Conservation (phyloP, 805 yeast species). For the Metschnikowia vanudenii region DNA sequence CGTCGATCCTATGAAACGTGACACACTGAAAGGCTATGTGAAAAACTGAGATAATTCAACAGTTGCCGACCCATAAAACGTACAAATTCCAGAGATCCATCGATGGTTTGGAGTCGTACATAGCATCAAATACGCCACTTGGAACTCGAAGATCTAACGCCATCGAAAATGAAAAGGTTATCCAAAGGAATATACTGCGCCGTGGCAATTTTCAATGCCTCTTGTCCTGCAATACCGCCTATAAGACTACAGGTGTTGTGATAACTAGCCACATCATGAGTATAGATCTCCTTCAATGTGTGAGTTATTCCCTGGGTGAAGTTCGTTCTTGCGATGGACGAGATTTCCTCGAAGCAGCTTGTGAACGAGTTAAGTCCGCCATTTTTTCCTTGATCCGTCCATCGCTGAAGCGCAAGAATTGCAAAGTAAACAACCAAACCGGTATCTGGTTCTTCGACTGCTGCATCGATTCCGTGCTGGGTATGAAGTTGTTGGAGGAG, state of each 20-base stretch:
- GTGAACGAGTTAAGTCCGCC: constrained; percentile 23
- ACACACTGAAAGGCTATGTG: too few species aligned
- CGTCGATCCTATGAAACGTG: too few species aligned
- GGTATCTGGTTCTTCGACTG: background rate
- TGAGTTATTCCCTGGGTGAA: constrained; percentile 19
- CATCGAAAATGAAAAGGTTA: constrained; percentile 72
- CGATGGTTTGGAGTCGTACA: too few species aligned
- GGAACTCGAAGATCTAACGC: constrained; percentile 51
- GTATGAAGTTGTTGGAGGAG: constrained; percentile 2
- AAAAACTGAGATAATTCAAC: too few species aligned
- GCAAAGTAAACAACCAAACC: constrained; percentile 42
- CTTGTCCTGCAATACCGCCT: constrained; percentile 89
- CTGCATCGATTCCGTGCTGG: background rate
- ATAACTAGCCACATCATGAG: constrained; percentile 43
- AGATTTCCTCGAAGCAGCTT: constrained; percentile 21
- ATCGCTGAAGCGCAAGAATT: constrained; percentile 35
- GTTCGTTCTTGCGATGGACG: constrained; percentile 17
- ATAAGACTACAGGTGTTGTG: constrained; percentile 64
- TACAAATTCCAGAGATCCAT: too few species aligned
- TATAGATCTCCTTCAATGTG: constrained; percentile 33
- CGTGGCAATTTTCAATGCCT: constrained; percentile 70
- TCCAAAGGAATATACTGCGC: constrained; percentile 79
- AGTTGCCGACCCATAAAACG: too few species aligned
- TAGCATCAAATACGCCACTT: constrained; percentile 31
- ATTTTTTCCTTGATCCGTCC: constrained; percentile 21